phyloP scores from a whole-genome alignment of 2,329 filamentous ascomycete genomes.

The Fusarium floridanum region DNA sequence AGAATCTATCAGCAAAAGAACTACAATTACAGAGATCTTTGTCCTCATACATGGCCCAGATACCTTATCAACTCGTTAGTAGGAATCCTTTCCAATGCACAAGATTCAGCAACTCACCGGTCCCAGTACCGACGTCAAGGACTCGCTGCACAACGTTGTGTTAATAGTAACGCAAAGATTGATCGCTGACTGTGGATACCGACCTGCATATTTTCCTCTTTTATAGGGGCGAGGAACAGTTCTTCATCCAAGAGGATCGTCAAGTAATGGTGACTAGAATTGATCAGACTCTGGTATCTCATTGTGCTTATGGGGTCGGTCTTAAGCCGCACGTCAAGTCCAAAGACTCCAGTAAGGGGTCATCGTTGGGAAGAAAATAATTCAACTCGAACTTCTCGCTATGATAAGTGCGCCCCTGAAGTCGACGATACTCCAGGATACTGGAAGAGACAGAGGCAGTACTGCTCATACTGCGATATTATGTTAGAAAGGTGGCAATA shows the following conservation, averaged over 20 bases:
- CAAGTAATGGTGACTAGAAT: constrained; percentile 25
- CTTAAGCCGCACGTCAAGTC: constrained; percentile 9
- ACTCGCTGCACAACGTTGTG: neutral
- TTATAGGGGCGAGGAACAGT: constrained; percentile 5
- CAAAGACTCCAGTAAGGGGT: constrained; percentile 27
- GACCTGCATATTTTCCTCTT: constrained; percentile 14
- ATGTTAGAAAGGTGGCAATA: neutral
- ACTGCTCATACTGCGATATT: constrained; percentile 12
- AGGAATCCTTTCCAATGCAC: fast-evolving
- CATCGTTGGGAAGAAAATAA: constrained; percentile 28
- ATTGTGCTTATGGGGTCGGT: neutral
- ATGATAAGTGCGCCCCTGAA: constrained; percentile 28
- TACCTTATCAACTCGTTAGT: neutral
- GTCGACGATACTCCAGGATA: constrained; percentile 24
- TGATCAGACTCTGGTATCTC: neutral
- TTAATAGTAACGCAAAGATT: neutral
- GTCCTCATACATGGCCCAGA: constrained; percentile 23
- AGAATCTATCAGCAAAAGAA: neutral
- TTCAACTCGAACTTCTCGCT: constrained; percentile 27
- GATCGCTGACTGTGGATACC: neutral
- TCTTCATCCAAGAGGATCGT: constrained; percentile 19
- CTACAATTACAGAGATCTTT: neutral
- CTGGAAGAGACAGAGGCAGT: constrained; percentile 26
- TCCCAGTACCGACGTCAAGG: constrained; percentile 22
- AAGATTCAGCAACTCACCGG: neutral